Base-by-base conservation (phyloP, 441 rosid genomes). In the Populus hybrid region DNA sequence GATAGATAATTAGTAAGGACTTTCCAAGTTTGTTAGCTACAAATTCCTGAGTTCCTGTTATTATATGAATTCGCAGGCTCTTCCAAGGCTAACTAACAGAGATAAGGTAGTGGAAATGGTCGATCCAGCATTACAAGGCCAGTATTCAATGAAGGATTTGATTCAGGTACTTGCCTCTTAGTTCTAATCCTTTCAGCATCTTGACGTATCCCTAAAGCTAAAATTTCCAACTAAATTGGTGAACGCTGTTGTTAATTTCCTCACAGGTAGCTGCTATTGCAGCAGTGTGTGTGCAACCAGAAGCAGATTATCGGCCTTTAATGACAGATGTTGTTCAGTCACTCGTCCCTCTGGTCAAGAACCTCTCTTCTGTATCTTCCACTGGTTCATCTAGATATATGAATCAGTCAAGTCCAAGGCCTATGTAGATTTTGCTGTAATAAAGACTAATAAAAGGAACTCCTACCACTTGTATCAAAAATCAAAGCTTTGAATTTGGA, bases 271-370 rank as follows among this genome's bases (percentile, higher is more conserved):
- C 98, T 35, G 97, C 99, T 35, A 90, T 93, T 80, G 98, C 99
- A 75, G 94, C 98, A 8, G 84, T 95, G 88, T 95, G 99, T 72
- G 93, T 92, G 75, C 98, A 95, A 83, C 81, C 88, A 36, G 99
- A 93, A 88, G 96, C 98, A 78, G 94, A 87, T 82, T 95, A 95
- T 77, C 83, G 97, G 77, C 99, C 98, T n/a, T 79, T 95, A 59
- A 95, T 95, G 93, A 90, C 90, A 14, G 97, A 95, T 74, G 93
- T 95, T 14, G 99, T 90, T 35, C 99, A 95, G 82, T 95, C 99
- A 10, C 86, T 95, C 10, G 81, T 95, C 76, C 99, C 99, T 66
- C 79, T 95, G 69, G 90, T 87, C 63, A 95, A 89, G 89, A 84
- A 88, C 82, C 83, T 82, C 69, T 79, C 84, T 76, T 71, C 81